Percentiles rank a stretch among this genome's conserved stretches.
These are phyloP conservation scores for Logfia minima DNA, from an alignment of 129 eudicot species.

Conservation along the genomic window DNA sequence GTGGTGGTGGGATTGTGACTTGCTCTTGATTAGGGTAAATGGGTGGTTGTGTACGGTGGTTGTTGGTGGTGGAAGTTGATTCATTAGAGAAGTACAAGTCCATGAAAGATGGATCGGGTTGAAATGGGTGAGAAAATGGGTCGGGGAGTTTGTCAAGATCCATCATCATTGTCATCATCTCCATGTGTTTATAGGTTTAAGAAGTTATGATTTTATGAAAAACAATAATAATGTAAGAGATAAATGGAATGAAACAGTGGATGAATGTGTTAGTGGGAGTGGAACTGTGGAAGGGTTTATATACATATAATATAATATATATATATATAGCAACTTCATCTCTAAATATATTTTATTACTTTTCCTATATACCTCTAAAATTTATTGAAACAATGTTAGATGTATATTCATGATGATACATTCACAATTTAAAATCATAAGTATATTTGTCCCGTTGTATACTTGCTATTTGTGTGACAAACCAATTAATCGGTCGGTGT, in stretches of 20 bases:
- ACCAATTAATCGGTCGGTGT: background rate
- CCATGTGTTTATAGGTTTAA: conserved; percentile 29
- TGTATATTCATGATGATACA: too few species aligned
- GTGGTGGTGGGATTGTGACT: background rate
- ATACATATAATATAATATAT: background rate
- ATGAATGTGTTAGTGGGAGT: conserved; percentile 40
- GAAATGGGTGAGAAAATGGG: conserved; percentile 41
- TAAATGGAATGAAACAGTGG: conserved; percentile 38
- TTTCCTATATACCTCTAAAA: background rate
- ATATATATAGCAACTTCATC: conserved; percentile 15
- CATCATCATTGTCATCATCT: conserved; percentile 48
- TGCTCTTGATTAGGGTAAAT: conserved; percentile 1
- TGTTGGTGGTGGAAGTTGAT: conserved; percentile 11
- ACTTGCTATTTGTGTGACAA: background rate
- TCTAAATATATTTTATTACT: conserved; percentile 13
- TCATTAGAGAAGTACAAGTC: conserved; percentile 34
- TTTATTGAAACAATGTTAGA: conserved; percentile 9
- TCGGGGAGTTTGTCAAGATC: conserved; percentile 45
- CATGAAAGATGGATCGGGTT: conserved; percentile 29
- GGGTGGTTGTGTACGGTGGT: conserved; percentile 28
- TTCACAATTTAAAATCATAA: background rate
- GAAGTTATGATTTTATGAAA: background rate
- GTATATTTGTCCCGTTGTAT: background rate
- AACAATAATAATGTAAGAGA: background rate
- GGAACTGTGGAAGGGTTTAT: conserved; percentile 28